Percentiles rank a stretch among this genome's conserved stretches.
These are phyloP conservation scores for Yarrowia deformans DNA, from an alignment of 805 yeast species.

Conservation along the genomic window DNA sequence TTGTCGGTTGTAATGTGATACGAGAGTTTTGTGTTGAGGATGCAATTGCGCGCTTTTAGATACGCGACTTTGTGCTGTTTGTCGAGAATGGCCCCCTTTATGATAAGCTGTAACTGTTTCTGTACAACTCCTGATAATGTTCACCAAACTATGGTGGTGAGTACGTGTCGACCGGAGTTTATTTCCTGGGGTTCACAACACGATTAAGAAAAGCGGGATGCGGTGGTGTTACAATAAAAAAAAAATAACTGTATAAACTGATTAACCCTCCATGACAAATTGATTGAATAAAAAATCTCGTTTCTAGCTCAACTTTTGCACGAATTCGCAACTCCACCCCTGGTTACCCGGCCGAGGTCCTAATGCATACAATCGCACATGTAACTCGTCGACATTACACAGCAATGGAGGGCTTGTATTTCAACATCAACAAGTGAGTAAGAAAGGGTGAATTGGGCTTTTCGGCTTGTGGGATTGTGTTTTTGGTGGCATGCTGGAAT, in stretches of 20 bases:
- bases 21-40: neutral
- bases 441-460: neutral
- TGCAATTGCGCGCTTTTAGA: neutral
- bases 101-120: neutral
- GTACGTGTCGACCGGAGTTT: constrained; percentile 25
- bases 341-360: constrained; percentile 37
- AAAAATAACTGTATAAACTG: neutral
- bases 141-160: constrained; percentile 32
- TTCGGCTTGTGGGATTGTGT: neutral
- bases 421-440: constrained; percentile 73
- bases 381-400: constrained; percentile 37
- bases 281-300: neutral
- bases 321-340: neutral
- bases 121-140: neutral
- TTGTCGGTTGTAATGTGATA: neutral
- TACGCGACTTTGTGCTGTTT: neutral
- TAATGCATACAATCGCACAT: constrained; percentile 34
- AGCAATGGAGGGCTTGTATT: constrained; percentile 89
- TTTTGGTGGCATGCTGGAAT: neutral
- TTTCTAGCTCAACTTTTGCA: neutral
- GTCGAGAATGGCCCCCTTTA: neutral
- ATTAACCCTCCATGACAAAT: neutral
- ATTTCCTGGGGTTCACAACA: neutral
- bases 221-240: neutral
- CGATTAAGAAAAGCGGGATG: neutral